Evolutionary conservation across 202 grass and related monocot genomes (phyloP).

Genomic region (Carex arenaria): DNA sequence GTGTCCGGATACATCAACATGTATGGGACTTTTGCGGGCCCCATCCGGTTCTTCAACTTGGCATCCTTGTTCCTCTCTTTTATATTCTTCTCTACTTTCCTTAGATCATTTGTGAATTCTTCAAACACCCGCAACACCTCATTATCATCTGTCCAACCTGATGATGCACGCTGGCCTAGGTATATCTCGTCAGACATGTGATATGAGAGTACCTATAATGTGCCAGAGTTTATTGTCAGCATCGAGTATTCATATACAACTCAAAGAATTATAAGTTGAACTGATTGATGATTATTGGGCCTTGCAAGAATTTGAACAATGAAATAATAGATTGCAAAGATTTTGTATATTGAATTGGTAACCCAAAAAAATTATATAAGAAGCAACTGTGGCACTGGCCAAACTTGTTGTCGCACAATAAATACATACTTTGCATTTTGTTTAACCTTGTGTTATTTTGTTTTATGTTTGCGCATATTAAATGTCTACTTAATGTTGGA

Average conservation of each 20-base stretch:
- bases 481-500: background rate
- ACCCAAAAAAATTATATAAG: background rate
- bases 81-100: conserved; percentile 51
- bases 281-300: background rate
- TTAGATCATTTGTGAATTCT: conserved; percentile 48
- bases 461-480: background rate
- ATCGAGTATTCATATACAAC: background rate
- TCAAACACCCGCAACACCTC: conserved; percentile 61
- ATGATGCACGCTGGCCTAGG: conserved; percentile 59
- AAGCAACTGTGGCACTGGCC: background rate
- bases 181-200: conserved; percentile 90
- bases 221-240: background rate
- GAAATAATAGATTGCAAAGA: background rate
- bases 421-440: background rate
- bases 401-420: background rate
- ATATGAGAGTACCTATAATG: conserved; percentile 42
- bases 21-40: conserved; percentile 63
- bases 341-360: background rate
- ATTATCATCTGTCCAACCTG: conserved; percentile 66
- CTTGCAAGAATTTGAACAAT: background rate
- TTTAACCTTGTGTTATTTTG: background rate
- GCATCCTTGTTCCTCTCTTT: conserved; percentile 52
- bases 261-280: background rate
- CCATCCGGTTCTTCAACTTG: conserved; percentile 46
- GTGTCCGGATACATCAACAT: conserved; percentile 70